Percentiles rank a stretch among this genome's conserved stretches.
These are phyloP conservation scores for Pulicaria dysenterica DNA, from an alignment of 129 eudicot species.

Conservation along the genomic window DNA sequence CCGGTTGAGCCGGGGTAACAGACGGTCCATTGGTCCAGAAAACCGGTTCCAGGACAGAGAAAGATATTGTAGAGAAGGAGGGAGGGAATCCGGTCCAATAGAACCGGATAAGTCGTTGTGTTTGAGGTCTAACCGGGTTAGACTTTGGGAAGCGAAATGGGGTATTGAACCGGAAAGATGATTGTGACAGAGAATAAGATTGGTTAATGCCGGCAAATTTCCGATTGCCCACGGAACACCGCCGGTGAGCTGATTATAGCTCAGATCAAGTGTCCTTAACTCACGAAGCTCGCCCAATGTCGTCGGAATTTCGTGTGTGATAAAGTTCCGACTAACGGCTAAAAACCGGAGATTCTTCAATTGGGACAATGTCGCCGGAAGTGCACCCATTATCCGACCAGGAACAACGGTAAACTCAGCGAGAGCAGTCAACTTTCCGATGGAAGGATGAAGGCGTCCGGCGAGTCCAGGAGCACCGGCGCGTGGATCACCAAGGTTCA, in stretches of 20 bases:
- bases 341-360: slow-evolving; percentile 56
- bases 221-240: slow-evolving; percentile 57
- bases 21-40: slow-evolving; percentile 63
- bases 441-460: slow-evolving; percentile 68
- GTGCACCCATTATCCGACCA: slow-evolving; percentile 64
- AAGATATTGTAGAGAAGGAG: slow-evolving; percentile 67
- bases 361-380: slow-evolving; percentile 57
- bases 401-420: slow-evolving; percentile 76
- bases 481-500: slow-evolving; percentile 80
- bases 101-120: slow-evolving; percentile 78
- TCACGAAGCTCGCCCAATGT: slow-evolving; percentile 49
- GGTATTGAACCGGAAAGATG: slow-evolving; percentile 64
- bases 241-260: slow-evolving; percentile 79
- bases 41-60: slow-evolving; percentile 78
- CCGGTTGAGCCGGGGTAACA: slow-evolving; percentile 49
- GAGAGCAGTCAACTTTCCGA: slow-evolving; percentile 53
- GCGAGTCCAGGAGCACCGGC: slow-evolving; percentile 84
- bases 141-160: slow-evolving; percentile 35
- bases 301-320: slow-evolving; percentile 72
- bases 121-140: slow-evolving; percentile 66
- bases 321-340: slow-evolving; percentile 63
- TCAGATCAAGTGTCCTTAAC: slow-evolving; percentile 69
- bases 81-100: slow-evolving; percentile 42
- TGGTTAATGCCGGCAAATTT: slow-evolving; percentile 52
- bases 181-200: slow-evolving; percentile 67